Evolutionary conservation across 2,329 filamentous ascomycete species (phyloP), one percentile per base, ranked within the genome.

Genomic region (Penicillium sp.): DNA sequence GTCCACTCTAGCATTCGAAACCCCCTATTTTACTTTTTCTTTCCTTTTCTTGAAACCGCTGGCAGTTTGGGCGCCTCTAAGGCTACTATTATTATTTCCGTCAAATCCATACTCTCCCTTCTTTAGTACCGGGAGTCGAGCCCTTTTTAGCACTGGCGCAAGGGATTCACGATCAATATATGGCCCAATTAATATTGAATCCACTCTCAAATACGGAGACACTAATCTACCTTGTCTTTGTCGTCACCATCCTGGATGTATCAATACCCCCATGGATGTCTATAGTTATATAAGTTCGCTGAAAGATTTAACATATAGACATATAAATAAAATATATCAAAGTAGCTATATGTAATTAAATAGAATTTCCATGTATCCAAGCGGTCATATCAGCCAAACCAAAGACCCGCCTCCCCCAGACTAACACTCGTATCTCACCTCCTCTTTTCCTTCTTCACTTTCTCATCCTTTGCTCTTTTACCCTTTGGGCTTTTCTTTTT

Each of bases 1-100:
- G 52, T 57, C 62, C 62, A 65, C 62, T 61, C 55, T 57, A 44
- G 46, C 38, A 65, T 58, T 57, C 58, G 61, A 65, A 65, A 64
- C 62, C 51, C 51, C 51, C 50, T 48, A 40, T 47, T 54, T 36
- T 45, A 35, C 38, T 52, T 54, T 57, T 47, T 40, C 41, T 55
- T 53, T 53, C 55, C 49, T 38, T 47, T 54, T 54, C 50, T 48
- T 56, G 50, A 58, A 62, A 59, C 53, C 40, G 30, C 28, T 33
- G 30, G 31, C 50, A 38, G 16, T 37, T 46, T 56, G 46, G 46
- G 47, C 26, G 38, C 35, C 44, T 31, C 14, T 14, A 12, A 16
- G 10, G 16, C 36, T 37, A 40, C 26, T 49, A 40, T 43, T 41
- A 22, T 38, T n/a, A 36, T 55, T 4, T 43, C 35, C 26, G 35